Conservation (phyloP, 768 basidiomycete species). For the Serendipita sp. region DNA sequence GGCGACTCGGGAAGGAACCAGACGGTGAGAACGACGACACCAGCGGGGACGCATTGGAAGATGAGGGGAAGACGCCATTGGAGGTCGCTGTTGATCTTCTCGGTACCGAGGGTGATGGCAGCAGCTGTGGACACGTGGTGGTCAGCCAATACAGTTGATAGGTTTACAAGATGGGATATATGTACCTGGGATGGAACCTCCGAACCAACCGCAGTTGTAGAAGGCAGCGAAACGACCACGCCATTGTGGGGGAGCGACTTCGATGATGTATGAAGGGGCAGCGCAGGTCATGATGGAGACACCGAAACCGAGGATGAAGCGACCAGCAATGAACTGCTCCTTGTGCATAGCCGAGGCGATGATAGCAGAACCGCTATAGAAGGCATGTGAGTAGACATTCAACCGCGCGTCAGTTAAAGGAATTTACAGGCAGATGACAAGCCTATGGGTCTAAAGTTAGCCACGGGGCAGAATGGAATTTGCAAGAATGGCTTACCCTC, state of each 20-base stretch:
- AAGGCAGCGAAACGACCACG: slow-evolving; percentile 35
- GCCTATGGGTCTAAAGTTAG: neutral
- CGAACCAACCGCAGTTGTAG: slow-evolving; percentile 22
- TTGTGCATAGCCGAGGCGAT: slow-evolving; percentile 29
- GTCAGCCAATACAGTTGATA: neutral
- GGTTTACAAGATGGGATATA: neutral
- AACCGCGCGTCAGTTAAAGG: neutral
- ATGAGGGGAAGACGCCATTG: slow-evolving; percentile 39
- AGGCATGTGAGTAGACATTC: neutral
- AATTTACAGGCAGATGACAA: slow-evolving; percentile 11
- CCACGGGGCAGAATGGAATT: neutral
- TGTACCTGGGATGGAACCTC: neutral
- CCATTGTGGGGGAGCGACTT: slow-evolving; percentile 44
- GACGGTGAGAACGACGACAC: slow-evolving; percentile 19
- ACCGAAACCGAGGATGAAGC: slow-evolving; percentile 35
- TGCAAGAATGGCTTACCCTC: slow-evolving; percentile 10
- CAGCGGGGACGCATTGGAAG: slow-evolving; percentile 33
- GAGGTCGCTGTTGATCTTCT: slow-evolving; percentile 24
- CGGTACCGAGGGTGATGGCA: slow-evolving; percentile 15
- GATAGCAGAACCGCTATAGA: slow-evolving; percentile 27
- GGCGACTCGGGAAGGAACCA: slow-evolving; percentile 29
- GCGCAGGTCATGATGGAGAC: slow-evolving; percentile 24
- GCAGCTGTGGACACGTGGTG: slow-evolving; percentile 11
- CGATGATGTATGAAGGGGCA: slow-evolving; percentile 29
- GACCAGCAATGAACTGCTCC: slow-evolving; percentile 34